Evolutionary conservation across 352 stramenopile species (phyloP).

Genomic region (Globisporangium lucens): DNA sequence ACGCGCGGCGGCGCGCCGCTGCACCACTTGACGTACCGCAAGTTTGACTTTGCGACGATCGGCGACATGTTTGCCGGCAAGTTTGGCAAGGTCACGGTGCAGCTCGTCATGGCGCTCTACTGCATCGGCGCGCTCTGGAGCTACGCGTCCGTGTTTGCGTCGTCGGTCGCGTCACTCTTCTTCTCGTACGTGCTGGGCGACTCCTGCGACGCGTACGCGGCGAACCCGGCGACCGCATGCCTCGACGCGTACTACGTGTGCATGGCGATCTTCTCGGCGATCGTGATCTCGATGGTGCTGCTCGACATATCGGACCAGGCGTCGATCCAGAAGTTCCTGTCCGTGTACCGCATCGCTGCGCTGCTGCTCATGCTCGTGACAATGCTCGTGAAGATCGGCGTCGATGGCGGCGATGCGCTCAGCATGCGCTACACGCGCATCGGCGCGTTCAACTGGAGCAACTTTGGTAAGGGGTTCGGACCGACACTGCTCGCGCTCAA

Average conservation of each 20-base stretch:
- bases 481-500: conserved; percentile 82
- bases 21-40: conserved; percentile 81
- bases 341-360: conserved; percentile 74
- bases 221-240: conserved; percentile 39
- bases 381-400: conserved; percentile 64
- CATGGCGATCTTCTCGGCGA: conserved; percentile 71
- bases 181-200: conserved; percentile 65
- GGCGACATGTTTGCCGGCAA: conserved; percentile 82
- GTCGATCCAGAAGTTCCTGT: conserved; percentile 79
- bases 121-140: conserved; percentile 80
- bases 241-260: conserved; percentile 71
- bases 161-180: conserved; percentile 79
- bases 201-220: conserved; percentile 63
- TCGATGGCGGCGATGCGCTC: conserved; percentile 49
- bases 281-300: conserved; percentile 80
- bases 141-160: conserved; percentile 85
- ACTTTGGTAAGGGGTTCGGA: conserved; percentile 81
- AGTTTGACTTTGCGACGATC: conserved; percentile 82
- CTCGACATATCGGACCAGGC: conserved; percentile 85
- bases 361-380: conserved; percentile 77
- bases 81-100: conserved; percentile 58
- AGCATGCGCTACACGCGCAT: conserved; percentile 40
- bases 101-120: conserved; percentile 72
- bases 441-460: conserved; percentile 67
- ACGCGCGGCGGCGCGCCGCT: conserved; percentile 42